Evolutionary conservation across 1,284 basidiomycete genomes (phyloP).

Genomic region (Sanghuangporus baumii): DNA sequence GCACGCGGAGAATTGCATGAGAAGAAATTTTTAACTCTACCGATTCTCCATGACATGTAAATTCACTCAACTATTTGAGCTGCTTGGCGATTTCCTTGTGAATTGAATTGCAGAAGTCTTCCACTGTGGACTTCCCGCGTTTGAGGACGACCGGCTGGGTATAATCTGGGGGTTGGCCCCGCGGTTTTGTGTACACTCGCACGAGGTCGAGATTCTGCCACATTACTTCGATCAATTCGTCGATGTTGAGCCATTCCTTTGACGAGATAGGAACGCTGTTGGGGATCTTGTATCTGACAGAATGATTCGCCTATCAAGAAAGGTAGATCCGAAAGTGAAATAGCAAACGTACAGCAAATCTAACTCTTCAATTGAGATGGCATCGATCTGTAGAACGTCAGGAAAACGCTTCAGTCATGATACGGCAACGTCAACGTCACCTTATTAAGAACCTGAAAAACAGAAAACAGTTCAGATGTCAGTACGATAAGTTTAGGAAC

Average conservation of each 20-base stretch:
- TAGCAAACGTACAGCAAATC: conserved; percentile 72
- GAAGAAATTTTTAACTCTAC: neutral
- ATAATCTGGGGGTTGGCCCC: conserved; percentile 90
- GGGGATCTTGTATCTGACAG: conserved; percentile 80
- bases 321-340: conserved; percentile 16
- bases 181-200: conserved; percentile 93
- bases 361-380: conserved; percentile 97
- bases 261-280: conserved; percentile 94
- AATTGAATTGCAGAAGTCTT: conserved; percentile 89
- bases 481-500: conserved; percentile 6
- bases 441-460: conserved; percentile 67
- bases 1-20: conserved; percentile 12
- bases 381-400: conserved; percentile 74
- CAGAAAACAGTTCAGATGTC: conserved; percentile 1
- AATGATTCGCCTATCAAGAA: neutral
- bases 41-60: neutral
- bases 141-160: conserved; percentile 73
- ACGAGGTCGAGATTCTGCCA: conserved; percentile 88
- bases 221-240: conserved; percentile 91
- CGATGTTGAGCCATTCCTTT: conserved; percentile 93
- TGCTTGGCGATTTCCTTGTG: conserved; percentile 93
- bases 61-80: conserved; percentile 73
- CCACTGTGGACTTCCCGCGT: conserved; percentile 70
- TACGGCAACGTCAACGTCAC: conserved; percentile 29
- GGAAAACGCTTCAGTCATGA: neutral